Evolutionary conservation across 805 yeast species (phyloP), one percentile per base, ranked within the genome.

Genomic region (Candida yuanshanica): DNA sequence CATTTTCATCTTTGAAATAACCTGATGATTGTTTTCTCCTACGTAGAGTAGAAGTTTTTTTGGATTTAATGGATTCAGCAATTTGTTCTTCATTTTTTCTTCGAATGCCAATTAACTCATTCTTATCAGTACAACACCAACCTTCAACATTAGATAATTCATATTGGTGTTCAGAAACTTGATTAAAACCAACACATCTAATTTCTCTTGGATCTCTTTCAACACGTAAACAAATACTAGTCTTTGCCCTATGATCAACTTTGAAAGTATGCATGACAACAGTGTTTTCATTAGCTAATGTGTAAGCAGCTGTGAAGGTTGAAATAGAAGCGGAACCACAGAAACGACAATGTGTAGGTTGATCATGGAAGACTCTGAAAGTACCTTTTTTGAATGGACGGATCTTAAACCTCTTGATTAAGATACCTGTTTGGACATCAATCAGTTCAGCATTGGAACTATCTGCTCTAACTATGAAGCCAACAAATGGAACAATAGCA

Each of bases 161-260:
- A 58, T 79, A 77, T 43, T 77, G 82, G 38, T 76, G 78, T 53
- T 87, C 95, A 16, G 73, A 68, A 7, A 79, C 87, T 1, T 83
- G 76, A 40, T 80, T 86, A 57, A 88, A 84, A 21, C 96, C 96
- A 32, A 83, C 69, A 63, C 96, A 88, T 66, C 96, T 76, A 29
- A 86, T 85, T 63, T 88, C 96, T 53, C 95, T 74, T 2, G 91
- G 87, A 62, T 88, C 96, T 74, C 96, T 82, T 62, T 88, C 96
- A 31, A 85, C 95, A 61, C 96, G 76, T 41, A 88, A 63, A 60
- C 96, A 88, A 32, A 88, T 88, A 50, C 77, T 81, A 42, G 77
- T 83, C 53, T 84, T 83, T 9, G 95, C 88, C 43, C 81, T 70
- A 55, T 83, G 83, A 45, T 81, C 85, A 35, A 81, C 76, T 34